Evolutionary conservation across 257 asterid species (phyloP).

Genomic region (Sherardia arvensis): DNA sequence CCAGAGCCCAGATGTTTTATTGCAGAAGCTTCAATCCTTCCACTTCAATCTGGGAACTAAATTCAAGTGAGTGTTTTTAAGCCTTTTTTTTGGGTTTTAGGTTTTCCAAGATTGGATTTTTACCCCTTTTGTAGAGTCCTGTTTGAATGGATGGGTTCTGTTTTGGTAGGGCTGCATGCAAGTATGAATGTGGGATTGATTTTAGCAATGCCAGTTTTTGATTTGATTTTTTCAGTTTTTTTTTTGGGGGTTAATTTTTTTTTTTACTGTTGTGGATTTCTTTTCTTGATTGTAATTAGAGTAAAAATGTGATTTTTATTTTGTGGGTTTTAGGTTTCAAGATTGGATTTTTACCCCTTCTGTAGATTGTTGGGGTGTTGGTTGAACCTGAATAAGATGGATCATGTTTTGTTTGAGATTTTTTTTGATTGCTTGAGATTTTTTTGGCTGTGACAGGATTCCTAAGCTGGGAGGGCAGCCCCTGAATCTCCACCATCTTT

Average conservation of each 20-base stretch:
- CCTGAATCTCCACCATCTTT: conserved; percentile 76
- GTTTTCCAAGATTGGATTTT: conserved; percentile 1
- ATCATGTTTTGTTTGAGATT: neutral
- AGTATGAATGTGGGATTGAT: too few relatives aligned
- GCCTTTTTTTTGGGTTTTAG: neutral
- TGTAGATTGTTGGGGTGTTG: neutral
- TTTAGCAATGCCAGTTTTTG: too few relatives aligned
- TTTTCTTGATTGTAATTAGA: too few relatives aligned
- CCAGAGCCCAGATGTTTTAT: conserved; percentile 57
- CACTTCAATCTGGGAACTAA: conserved; percentile 30
- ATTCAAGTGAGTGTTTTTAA: conserved; percentile 17
- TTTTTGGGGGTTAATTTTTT: too few relatives aligned
- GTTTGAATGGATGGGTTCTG: neutral
- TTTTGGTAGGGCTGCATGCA: neutral
- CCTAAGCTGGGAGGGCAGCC: conserved; percentile 70
- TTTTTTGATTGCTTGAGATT: too few relatives aligned
- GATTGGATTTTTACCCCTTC: neutral
- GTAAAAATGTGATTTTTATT: neutral
- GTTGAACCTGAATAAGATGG: neutral
- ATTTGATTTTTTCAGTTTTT: too few relatives aligned
- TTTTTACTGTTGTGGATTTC: neutral
- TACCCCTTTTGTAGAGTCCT: neutral
- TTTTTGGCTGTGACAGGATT: conserved; percentile 43
- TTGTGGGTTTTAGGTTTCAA: neutral
- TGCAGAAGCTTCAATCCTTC: conserved; percentile 56